Evolutionary conservation across 176 grass and related monocot genomes (phyloP).

Genomic region (Typha latifolia): DNA sequence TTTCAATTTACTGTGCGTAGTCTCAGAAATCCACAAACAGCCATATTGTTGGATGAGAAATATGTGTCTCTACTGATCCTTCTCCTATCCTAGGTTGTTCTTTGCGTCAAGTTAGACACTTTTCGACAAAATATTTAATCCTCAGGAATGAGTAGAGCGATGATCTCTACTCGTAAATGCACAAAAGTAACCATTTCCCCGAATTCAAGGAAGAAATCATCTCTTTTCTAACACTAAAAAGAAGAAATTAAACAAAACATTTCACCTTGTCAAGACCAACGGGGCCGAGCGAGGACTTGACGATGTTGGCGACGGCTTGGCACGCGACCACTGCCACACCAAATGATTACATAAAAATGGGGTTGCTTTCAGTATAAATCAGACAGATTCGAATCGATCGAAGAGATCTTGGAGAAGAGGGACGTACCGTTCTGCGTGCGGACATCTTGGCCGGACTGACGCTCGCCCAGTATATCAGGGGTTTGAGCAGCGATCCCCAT

Average conservation of each 20-base stretch:
- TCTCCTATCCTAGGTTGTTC: too few relatives aligned
- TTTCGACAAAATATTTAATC: too few relatives aligned
- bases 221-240: not conserved
- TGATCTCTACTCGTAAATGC: too few relatives aligned
- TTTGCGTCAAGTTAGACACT: too few relatives aligned
- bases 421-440: slow-evolving; percentile 75
- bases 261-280: slow-evolving; percentile 89
- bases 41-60: too few relatives aligned
- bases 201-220: not conserved
- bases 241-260: not conserved
- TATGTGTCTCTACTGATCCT: too few relatives aligned
- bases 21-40: too few relatives aligned
- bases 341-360: not conserved
- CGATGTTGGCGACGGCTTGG: slow-evolving; percentile 84
- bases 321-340: slow-evolving; percentile 59
- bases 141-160: too few relatives aligned
- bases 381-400: not conserved
- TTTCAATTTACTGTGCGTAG: too few relatives aligned
- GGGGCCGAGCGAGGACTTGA: slow-evolving; percentile 81
- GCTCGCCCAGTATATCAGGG: slow-evolving; percentile 77
- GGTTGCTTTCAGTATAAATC: slow-evolving; percentile 1
- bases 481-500: slow-evolving; percentile 60
- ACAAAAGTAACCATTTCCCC: not conserved
- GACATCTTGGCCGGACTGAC: slow-evolving; percentile 89
- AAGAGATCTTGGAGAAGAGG: not conserved